Base-by-base conservation (phyloP, 202 grass and related monocot species). In the Elaeis oleifera region DNA sequence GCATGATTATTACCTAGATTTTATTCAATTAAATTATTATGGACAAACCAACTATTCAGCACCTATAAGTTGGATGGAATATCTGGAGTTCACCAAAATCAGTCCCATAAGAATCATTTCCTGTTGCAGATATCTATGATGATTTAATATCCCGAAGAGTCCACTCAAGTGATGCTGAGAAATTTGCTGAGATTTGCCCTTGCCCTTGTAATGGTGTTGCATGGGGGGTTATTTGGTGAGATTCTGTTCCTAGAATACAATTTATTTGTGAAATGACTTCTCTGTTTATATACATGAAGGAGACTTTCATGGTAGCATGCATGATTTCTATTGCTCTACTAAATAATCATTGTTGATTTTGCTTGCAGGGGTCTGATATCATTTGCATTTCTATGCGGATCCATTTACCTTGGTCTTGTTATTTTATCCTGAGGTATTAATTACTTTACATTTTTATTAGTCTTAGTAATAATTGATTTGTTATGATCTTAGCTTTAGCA, bases 61-160 rank as follows among this genome's bases (percentile, higher is more conserved):
- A 44, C 36, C 36, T 13, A 44, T 13, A 44, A 44, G 36, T 44
- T 44, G 36, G 36, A 44, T 44, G 3, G 0, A 13, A 13, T 44
- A 3, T 44, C 36, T 44, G 36, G 36, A 44, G 6, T 31, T 44
- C 36, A 13, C 36, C 36, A 44, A 44, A 44, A 44, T 44, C 36
- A 14, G 13, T 44, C 9, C 36, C 9, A 13, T 44, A 14, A 44
- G 22, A 59, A 18, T 0, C 36, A 29, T 56, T 24, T 49, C 54
- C 13, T 18, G 25, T n/a, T 32, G 25, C 72, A 94, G 94, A 94
- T 80, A 99, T 99, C 56, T 99, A 99, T 76, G 88, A 99, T 62
- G 94, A 99, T 80, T 65, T 83, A 17, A 99, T 99, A 84, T 99
- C 94, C 63, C 76, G 88, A 83, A 99, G 94, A 82, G 88, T 99